A percentile compares a stretch with the other conserved stretches of the same genome.
Evolutionary conservation across 2,329 filamentous ascomycete species (phyloP).

Genomic region (Botrytis fragariae): DNA sequence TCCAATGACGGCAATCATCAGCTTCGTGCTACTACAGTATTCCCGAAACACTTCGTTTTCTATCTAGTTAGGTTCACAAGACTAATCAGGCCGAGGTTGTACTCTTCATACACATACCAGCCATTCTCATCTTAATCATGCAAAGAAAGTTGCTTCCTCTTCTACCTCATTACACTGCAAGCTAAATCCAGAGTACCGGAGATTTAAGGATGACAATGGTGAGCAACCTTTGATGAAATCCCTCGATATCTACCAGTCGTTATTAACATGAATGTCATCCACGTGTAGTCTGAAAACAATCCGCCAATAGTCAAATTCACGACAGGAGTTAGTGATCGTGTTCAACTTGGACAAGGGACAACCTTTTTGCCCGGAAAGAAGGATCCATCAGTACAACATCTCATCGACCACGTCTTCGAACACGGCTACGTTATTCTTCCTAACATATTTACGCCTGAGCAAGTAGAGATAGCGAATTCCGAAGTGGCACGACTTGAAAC

Average conservation of each 20-base stretch:
- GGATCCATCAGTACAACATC: conserved; percentile 33
- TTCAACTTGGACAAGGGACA: conserved; percentile 34
- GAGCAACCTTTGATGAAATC: background rate
- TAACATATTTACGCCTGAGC: conserved; percentile 37
- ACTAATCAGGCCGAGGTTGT: background rate
- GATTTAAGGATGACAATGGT: conserved; percentile 7
- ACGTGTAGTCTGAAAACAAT: background rate
- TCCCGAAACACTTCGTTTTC: background rate
- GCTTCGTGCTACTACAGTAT: background rate
- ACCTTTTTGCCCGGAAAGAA: conserved; percentile 35
- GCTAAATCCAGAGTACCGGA: background rate
- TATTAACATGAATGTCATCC: conserved; percentile 12
- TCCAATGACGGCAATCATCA: background rate
- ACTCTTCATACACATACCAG: conserved; percentile 12
- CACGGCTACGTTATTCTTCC: conserved; percentile 43
- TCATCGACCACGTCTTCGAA: conserved; percentile 36
- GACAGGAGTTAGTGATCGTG: conserved; percentile 21
- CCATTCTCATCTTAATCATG: conserved; percentile 5
- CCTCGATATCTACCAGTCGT: background rate
- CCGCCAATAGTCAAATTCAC: conserved; percentile 8
- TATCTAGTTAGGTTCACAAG: background rate
- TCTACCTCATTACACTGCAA: conserved; percentile 10
- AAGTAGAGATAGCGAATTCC: conserved; percentile 38
- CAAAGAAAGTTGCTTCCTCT: conserved; percentile 8
- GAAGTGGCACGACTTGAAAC: conserved; percentile 40